Base-by-base conservation (phyloP, 2,329 filamentous ascomycete genomes). In the Bretziella fagacearum region DNA sequence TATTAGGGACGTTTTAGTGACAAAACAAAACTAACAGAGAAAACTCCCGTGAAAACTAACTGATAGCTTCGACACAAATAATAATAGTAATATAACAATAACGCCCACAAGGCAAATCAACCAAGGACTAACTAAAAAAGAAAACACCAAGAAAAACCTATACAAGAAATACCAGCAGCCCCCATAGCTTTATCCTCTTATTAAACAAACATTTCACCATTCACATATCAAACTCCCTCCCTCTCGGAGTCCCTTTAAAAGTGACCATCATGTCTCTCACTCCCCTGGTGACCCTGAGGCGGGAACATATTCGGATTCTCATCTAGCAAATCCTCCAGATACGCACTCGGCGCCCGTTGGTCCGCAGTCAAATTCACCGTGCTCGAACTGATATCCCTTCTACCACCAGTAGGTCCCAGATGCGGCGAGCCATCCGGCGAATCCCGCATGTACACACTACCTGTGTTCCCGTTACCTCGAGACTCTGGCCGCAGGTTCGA, bases 321-420 rank as follows among this genome's bases (percentile, higher is more conserved):
- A 57, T 86, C 84, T 52, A 95, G 80, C 43, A 96, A 63, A 60
- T 95, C 86, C 51, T 96, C 87, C 32, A 96, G 68, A 59, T 86
- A 94, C 15, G 85, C 84, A 60, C 84, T 93, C 0, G 89, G 89
- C 13, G 86, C 81, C 49, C 87, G 71, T n/a, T 33, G 44, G 15
- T 35, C 40, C 7, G 11, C 76, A 52, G 71, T 75, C 49, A 81
- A 68, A 54, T 77, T 81, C 52, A 87, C 58, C 3, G 77, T 79
- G 58, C 79, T 86, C 36, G 71, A 67, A 59, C 75, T 80, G 44
- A 70, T 57, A 51, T 75, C 66, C 57, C 61, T 69, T 53, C 58
- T 68, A 4, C 25, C 40, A 3, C 40, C 40, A 39, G 40, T 25
- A 51, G 58, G 67, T 27, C 62, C 61, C 27, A 73, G 63, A 30